These are phyloP conservation scores for Cavenderia fasciculata DNA, from an alignment of 78 protist species.

Conservation along the genomic window DNA sequence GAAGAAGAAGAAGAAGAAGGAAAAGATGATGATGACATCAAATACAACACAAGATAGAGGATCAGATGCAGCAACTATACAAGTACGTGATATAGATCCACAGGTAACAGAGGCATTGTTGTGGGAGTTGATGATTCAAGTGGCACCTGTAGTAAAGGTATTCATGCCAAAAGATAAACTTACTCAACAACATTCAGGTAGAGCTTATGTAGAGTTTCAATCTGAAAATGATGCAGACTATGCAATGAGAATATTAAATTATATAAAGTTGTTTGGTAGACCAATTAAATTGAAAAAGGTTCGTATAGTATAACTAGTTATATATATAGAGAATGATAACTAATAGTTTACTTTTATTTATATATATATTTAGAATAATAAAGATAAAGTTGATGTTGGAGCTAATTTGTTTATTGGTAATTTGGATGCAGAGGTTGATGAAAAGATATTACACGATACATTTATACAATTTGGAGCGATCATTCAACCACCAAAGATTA, in stretches of 20 bases:
- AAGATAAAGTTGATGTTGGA: slow-evolving; percentile 87
- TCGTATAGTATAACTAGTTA: background rate
- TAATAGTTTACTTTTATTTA: background rate
- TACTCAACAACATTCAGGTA: slow-evolving; percentile 92
- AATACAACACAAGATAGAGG: slow-evolving; percentile 83
- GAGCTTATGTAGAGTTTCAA: slow-evolving; percentile 97
- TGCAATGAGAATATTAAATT: slow-evolving; percentile 92
- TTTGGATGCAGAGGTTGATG: slow-evolving; percentile 96
- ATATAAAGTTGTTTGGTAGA: slow-evolving; percentile 94
- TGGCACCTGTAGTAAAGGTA: slow-evolving; percentile 94
- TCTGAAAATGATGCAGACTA: slow-evolving; percentile 98
- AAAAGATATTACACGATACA: slow-evolving; percentile 96
- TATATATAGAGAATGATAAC: background rate
- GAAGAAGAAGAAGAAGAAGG: too few species aligned
- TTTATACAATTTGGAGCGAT: slow-evolving; percentile 97
- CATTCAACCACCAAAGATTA: slow-evolving; percentile 89
- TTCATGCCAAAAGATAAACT: slow-evolving; percentile 97
- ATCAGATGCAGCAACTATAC: slow-evolving; percentile 96
- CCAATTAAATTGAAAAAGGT: slow-evolving; percentile 93
- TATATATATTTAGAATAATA: slow-evolving; percentile 17
- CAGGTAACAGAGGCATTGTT: slow-evolving; percentile 93
- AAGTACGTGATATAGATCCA: slow-evolving; percentile 95
- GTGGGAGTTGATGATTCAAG: slow-evolving; percentile 98
- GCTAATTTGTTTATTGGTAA: slow-evolving; percentile 98
- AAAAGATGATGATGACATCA: slow-evolving; percentile 68